Base-by-base conservation (phyloP, 2,329 filamentous ascomycete genomes). In the Esteya vermicola region DNA sequence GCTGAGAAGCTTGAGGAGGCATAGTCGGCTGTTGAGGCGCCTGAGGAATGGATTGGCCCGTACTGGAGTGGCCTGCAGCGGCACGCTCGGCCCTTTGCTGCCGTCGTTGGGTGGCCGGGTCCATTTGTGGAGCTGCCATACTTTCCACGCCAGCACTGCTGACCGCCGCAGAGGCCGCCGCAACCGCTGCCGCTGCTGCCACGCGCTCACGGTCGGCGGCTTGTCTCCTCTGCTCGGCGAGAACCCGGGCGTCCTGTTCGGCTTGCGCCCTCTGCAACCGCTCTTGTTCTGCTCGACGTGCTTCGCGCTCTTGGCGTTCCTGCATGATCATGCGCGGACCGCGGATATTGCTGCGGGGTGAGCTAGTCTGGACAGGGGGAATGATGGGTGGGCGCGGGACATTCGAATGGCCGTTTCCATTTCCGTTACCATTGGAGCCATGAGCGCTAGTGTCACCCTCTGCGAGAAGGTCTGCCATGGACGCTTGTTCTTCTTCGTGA, bases 301-400 rank as follows among this genome's bases (percentile, higher is more conserved):
- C 75, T 57, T 93, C 85, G 46, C 88, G 73, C 48, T 83, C 82
- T 41, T 74, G 72, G 42, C 88, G 78, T 56, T 88, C 79, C 58
- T 84, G 78, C 88, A 95, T 93, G 52, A 96, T 89, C 62, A 89
- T 82, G 48, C 82, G 78, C 14, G 89, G 89, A 27, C 86, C 88
- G 49, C 81, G 75, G 45, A 95, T 82, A 21, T 81, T 78, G 40
- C 52, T 50, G 43, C 69, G 68, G 1, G 71, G 71, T 13, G 72
- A 75, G 48, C 68, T 65, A 21, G 67, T 67, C 40, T 69, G 67
- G 18, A 60, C 59, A 26, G 71, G 65, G 3, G 64, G 60, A n/a
- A 64, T 61, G 2, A 64, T 61, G 23, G 65, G 43, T 6, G 43
- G 63, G n/a, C n/a, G n/a, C n/a, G 36, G 68, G 63, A 12, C 65